phyloP scores from a whole-genome alignment of 192 early-diverging fungal genomes.

The Backusella mclennaniae region DNA sequence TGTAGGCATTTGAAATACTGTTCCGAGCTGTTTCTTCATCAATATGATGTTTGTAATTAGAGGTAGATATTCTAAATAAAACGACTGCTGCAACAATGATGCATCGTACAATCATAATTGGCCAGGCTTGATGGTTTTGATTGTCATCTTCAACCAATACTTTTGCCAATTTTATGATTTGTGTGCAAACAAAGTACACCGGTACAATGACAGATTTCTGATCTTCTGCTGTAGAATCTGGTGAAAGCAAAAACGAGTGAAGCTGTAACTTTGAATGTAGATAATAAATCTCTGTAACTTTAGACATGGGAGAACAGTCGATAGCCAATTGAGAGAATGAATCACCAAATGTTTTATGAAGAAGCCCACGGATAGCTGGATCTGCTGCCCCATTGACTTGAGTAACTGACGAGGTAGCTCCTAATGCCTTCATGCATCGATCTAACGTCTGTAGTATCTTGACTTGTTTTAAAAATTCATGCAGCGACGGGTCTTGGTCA shows the following conservation, averaged over 20 bases:
- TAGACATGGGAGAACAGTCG: constrained; percentile 12
- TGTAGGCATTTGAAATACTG: constrained; percentile 15
- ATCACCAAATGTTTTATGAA: constrained; percentile 15
- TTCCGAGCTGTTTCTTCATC: constrained; percentile 19
- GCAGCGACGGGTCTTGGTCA: neutral
- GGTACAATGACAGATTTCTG: constrained; percentile 16
- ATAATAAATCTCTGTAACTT: constrained; percentile 15
- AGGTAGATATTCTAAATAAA: constrained; percentile 12
- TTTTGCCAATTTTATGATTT: constrained; percentile 7
- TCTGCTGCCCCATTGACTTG: constrained; percentile 9
- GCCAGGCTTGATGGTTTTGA: constrained; percentile 7
- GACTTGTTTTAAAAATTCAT: constrained; percentile 22
- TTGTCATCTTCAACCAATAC: neutral
- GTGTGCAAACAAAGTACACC: constrained; percentile 22
- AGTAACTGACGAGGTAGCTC: neutral
- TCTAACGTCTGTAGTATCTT: constrained; percentile 20
- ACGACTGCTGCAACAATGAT: constrained; percentile 9
- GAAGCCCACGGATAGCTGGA: neutral
- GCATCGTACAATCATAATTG: constrained; percentile 10
- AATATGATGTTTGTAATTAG: neutral
- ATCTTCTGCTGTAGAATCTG: constrained; percentile 7
- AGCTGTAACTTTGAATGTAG: constrained; percentile 25
- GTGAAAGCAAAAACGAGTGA: constrained; percentile 22
- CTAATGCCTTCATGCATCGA: constrained; percentile 14
- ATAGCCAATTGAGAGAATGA: constrained; percentile 6